Percentiles rank a stretch among this genome's conserved stretches.
These are phyloP conservation scores for Wickerhamia fluorescens DNA, from an alignment of 805 yeast species.

Conservation along the genomic window DNA sequence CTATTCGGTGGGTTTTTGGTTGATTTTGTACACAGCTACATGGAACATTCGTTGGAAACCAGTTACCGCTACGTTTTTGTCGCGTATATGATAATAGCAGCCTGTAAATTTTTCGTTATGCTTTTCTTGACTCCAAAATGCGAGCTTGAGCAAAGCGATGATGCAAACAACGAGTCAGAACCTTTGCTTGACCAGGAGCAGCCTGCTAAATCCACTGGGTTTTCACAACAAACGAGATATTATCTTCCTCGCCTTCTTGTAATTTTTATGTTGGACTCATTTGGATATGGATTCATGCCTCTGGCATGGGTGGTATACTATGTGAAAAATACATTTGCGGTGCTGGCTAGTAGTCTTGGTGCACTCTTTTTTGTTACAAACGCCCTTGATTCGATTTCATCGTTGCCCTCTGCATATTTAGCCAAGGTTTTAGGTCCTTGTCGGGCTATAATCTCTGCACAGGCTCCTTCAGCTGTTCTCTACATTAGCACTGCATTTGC, in stretches of 20 bases:
- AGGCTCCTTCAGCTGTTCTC: constrained; percentile 69
- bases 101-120: constrained; percentile 44
- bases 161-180: constrained; percentile 6
- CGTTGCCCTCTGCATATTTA: constrained; percentile 69
- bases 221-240: constrained; percentile 37
- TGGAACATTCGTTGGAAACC: constrained; percentile 25
- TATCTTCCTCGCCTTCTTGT: constrained; percentile 43
- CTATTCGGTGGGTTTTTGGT: constrained; percentile 54
- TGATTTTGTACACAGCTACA: constrained; percentile 31
- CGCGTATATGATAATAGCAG: constrained; percentile 49
- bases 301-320: constrained; percentile 84
- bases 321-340: constrained; percentile 49
- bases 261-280: constrained; percentile 76
- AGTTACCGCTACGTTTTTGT: constrained; percentile 55
- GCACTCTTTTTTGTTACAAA: constrained; percentile 59
- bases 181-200: constrained; percentile 6
- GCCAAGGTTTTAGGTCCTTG: constrained; percentile 72
- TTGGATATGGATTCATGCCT: constrained; percentile 86
- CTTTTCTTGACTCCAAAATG: constrained; percentile 44
- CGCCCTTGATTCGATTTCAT: constrained; percentile 56
- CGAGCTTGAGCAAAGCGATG: constrained; percentile 35
- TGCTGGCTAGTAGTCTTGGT: constrained; percentile 57
- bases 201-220: constrained; percentile 10
- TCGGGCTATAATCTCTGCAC: constrained; percentile 64
- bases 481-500: constrained; percentile 35